Base-by-base conservation (phyloP, 176 grass and related monocot genomes). In the Ananas comosus region DNA sequence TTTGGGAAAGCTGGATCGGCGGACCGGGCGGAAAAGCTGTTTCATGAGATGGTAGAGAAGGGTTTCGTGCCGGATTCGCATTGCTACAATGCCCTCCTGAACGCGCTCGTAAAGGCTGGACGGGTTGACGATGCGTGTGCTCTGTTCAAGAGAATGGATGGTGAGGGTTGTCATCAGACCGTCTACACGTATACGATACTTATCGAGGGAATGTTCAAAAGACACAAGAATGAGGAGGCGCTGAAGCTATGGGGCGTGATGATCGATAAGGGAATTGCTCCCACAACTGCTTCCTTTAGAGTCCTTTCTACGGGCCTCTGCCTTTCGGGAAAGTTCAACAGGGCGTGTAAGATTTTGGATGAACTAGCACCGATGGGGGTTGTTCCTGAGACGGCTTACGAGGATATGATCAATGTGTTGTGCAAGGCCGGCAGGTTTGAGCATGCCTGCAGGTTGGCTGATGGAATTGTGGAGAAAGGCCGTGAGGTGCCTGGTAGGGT, bases 361-460 rank as follows among this genome's bases (percentile, higher is more conserved):
- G 89, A 90, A 81, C 16, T 97, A 61, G 94, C 94, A 58, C 89
- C 86, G 3, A 83, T 88, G 89, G 89, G 89, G 4, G 73, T 97
- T 69, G 81, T 97, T 50, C 88, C 86, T 53, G 86, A 92, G 80
- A 97, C 75, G 1, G 86, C 86, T 3, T 78, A 92, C 57, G 94
- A 97, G 49, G 89, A 97, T 69, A 97, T 97, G 94, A 90, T 97
- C 50, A 90, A 92, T 64, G 82, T 85, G 7, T 64, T 92, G 53
- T 92, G 94, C 50, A 97, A 87, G 72, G 85, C 86, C 27, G 79
- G 84, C 14, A 85, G 89, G 58, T 85, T 92, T 86, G 83, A 88
- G 78, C 89, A 97, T 54, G 94, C 94, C 33, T 92, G 94, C 87
- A 90, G 80, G 75, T 70, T 92, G 66, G 93, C 89, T 25, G 94